These are phyloP conservation scores for Pogostemon cablin DNA, from an alignment of 257 asterid genomes.

Conservation along the genomic window DNA sequence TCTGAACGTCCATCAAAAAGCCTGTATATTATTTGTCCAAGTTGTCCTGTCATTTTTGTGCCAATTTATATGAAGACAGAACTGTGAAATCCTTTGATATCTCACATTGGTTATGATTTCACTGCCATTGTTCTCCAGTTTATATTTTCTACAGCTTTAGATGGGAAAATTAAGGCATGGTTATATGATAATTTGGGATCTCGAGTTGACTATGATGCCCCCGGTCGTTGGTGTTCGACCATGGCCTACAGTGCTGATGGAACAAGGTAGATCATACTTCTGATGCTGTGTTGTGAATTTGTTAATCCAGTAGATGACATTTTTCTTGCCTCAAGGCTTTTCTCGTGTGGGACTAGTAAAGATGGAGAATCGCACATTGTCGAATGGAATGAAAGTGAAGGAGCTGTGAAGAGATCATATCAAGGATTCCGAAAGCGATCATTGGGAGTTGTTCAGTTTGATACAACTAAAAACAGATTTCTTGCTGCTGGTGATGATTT, in stretches of 20 bases:
- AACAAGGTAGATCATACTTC: slow-evolving; percentile 44
- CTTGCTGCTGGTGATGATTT: slow-evolving; percentile 73
- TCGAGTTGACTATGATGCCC: slow-evolving; percentile 72
- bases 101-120: slow-evolving; percentile 24
- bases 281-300: slow-evolving; percentile 22
- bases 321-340: slow-evolving; percentile 46
- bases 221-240: slow-evolving; percentile 67
- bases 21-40: background rate
- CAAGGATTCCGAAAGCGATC: slow-evolving; percentile 64
- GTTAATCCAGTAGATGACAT: slow-evolving; percentile 9
- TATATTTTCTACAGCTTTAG: slow-evolving; percentile 66
- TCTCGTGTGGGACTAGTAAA: slow-evolving; percentile 75
- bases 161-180: slow-evolving; percentile 75
- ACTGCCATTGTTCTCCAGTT: slow-evolving; percentile 45
- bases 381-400: slow-evolving; percentile 80
- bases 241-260: slow-evolving; percentile 75
- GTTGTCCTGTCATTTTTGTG: background rate
- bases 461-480: slow-evolving; percentile 56
- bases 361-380: slow-evolving; percentile 73
- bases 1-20: slow-evolving; percentile 13
- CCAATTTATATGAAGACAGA: background rate
- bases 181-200: slow-evolving; percentile 63
- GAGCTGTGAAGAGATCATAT: slow-evolving; percentile 63
- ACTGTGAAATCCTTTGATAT: slow-evolving; percentile 9
- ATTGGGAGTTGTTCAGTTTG: slow-evolving; percentile 65